phyloP scores from a whole-genome alignment of 1,139 yeast species.

The Schwanniomyces etchellsii region DNA sequence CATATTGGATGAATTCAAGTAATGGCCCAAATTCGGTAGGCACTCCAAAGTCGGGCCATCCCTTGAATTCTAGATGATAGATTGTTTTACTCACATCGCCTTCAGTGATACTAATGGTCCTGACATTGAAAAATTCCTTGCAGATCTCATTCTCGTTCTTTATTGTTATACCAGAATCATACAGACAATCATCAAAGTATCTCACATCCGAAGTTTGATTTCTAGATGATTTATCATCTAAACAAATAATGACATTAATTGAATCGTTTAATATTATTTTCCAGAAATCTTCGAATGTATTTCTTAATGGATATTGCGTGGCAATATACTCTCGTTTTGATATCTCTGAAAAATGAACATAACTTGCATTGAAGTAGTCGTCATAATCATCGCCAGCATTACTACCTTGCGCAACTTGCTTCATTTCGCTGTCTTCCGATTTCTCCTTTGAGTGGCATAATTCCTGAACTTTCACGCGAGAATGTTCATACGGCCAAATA shows the following conservation, averaged over 20 bases:
- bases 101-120: constrained; percentile 14
- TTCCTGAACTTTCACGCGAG: constrained; percentile 29
- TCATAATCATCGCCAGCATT: constrained; percentile 13
- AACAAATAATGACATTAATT: constrained; percentile 61
- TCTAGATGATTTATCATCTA: constrained; percentile 40
- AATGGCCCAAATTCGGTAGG: constrained; percentile 52
- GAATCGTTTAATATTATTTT: constrained; percentile 45
- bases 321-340: constrained; percentile 32
- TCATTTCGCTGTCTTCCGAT: constrained; percentile 3
- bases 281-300: constrained; percentile 42
- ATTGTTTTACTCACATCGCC: constrained; percentile 19
- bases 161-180: constrained; percentile 11
- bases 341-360: constrained; percentile 18
- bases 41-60: constrained; percentile 82
- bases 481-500: constrained; percentile 44
- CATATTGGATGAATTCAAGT: constrained; percentile 45
- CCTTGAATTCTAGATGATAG: constrained; percentile 62
- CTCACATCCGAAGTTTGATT: constrained; percentile 8
- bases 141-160: constrained; percentile 5
- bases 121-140: constrained; percentile 13
- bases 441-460: constrained; percentile 6
- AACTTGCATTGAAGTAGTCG: constrained; percentile 42
- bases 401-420: constrained; percentile 1
- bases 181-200: constrained; percentile 18
- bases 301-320: constrained; percentile 37